A percentile compares a stretch with the other conserved stretches of the same genome.
Evolutionary conservation across 78 protist species (phyloP).

Genomic region (Chrysochromulina tobinii): DNA sequence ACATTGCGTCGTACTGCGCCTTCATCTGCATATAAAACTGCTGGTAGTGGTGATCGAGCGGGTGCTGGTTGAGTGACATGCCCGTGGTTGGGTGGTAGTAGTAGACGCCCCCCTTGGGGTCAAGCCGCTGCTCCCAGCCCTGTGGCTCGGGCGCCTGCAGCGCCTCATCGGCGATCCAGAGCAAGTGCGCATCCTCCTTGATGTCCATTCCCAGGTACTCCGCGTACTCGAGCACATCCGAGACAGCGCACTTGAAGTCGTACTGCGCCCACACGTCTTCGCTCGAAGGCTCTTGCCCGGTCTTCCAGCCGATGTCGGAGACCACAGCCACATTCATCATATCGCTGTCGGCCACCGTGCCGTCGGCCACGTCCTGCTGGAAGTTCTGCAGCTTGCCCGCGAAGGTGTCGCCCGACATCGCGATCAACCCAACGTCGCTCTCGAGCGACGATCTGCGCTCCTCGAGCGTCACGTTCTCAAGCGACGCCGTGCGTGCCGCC

Average conservation of each 20-base stretch:
- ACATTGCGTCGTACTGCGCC: constrained; percentile 29
- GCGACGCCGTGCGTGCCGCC: too few relatives aligned
- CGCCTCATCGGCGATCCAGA: constrained; percentile 32
- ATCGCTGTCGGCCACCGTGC: neutral
- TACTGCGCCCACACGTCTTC: constrained; percentile 1
- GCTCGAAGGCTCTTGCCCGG: neutral
- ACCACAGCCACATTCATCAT: constrained; percentile 18
- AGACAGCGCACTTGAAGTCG: constrained; percentile 11
- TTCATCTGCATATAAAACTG: constrained; percentile 7
- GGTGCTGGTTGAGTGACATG: constrained; percentile 19
- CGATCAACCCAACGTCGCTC: too few relatives aligned
- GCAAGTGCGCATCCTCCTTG: neutral
- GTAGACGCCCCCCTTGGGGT: constrained; percentile 7
- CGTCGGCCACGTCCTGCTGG: constrained; percentile 27
- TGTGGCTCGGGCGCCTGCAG: constrained; percentile 34
- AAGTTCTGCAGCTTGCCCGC: neutral
- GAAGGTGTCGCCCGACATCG: neutral
- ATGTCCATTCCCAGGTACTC: constrained; percentile 33
- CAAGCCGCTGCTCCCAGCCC: constrained; percentile 31
- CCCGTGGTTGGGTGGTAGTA: constrained; percentile 15
- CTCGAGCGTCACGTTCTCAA: too few relatives aligned
- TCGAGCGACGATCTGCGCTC: too few relatives aligned
- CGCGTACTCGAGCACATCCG: constrained; percentile 21
- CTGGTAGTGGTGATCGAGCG: constrained; percentile 39
- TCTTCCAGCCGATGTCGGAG: constrained; percentile 12